A percentile compares a stretch with the other conserved stretches of the same genome.
phyloP scores from a whole-genome alignment of 768 basidiomycete species.

The Suillus subaureus region DNA sequence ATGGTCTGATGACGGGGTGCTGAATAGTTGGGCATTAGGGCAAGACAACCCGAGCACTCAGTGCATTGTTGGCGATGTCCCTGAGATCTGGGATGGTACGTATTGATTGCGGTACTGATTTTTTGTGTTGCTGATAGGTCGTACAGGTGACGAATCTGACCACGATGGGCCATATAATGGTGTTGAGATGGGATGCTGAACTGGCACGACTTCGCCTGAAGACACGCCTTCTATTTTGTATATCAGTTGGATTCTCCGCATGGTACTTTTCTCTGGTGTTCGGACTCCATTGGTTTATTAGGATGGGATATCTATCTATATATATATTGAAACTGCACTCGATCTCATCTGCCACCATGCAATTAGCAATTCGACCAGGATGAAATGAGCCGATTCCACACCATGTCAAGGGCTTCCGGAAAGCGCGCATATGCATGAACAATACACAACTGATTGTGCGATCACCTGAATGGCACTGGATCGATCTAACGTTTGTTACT shows the following conservation, averaged over 20 bases:
- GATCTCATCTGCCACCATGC: not conserved
- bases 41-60: constrained; percentile 58
- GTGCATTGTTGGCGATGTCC: constrained; percentile 24
- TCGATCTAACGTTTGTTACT: not conserved
- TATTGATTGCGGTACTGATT: not conserved
- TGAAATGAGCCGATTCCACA: not conserved
- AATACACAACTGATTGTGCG: not conserved
- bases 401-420: not conserved
- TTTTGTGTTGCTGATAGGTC: not conserved
- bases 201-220: not conserved
- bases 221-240: not conserved
- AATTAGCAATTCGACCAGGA: not conserved
- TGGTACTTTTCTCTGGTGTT: not conserved
- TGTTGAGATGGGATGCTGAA: constrained; percentile 23
- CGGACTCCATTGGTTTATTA: not conserved
- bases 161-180: constrained; percentile 48
- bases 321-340: not conserved
- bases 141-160: constrained; percentile 35
- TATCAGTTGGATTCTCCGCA: not conserved
- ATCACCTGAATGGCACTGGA: not conserved
- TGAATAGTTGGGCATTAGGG: constrained; percentile 34
- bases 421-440: not conserved
- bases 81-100: constrained; percentile 43
- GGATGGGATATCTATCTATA: not conserved
- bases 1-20: not conserved